These are phyloP conservation scores for Incumbomyces lentus DNA, from an alignment of 2,329 filamentous ascomycete species.

Conservation along the genomic window DNA sequence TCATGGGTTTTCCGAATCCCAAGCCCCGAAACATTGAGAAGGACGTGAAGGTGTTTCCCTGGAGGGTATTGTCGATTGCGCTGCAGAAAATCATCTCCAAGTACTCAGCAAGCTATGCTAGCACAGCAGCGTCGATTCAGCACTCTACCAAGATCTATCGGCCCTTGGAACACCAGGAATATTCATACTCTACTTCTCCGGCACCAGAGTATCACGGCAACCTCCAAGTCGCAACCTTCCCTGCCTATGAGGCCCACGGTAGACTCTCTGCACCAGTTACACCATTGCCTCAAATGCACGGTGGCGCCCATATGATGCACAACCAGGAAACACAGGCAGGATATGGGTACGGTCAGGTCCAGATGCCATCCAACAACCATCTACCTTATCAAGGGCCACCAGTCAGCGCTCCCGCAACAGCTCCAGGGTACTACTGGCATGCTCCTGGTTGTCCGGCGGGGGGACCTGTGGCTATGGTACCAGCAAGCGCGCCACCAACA, in stretches of 20 bases:
- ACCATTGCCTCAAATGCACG: constrained; percentile 16
- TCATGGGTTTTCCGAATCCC: constrained; percentile 92
- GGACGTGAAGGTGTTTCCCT: constrained; percentile 96
- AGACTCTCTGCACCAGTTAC: constrained; percentile 13
- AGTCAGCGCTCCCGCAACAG: constrained; percentile 25
- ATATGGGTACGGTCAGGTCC: constrained; percentile 16
- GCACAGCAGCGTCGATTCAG: constrained; percentile 43
- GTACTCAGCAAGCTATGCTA: constrained; percentile 70
- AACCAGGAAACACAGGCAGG: constrained; percentile 12
- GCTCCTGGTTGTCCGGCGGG: constrained; percentile 25
- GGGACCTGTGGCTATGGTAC: constrained; percentile 22
- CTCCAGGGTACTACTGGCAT: constrained; percentile 28
- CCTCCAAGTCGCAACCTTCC: constrained; percentile 38
- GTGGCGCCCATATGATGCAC: constrained; percentile 13
- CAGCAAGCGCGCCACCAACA: constrained; percentile 19
- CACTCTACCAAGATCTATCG: constrained; percentile 30
- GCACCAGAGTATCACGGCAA: constrained; percentile 1
- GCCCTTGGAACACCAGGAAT: constrained; percentile 36
- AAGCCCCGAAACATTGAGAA: constrained; percentile 98
- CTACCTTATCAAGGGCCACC: constrained; percentile 7
- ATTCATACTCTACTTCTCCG: constrained; percentile 38
- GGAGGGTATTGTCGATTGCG: constrained; percentile 77
- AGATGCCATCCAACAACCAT: constrained; percentile 10
- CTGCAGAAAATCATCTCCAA: constrained; percentile 98
- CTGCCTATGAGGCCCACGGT: constrained; percentile 15